Conservation (phyloP, 148 eudicot species). For the Hydrangea macrophylla region DNA sequence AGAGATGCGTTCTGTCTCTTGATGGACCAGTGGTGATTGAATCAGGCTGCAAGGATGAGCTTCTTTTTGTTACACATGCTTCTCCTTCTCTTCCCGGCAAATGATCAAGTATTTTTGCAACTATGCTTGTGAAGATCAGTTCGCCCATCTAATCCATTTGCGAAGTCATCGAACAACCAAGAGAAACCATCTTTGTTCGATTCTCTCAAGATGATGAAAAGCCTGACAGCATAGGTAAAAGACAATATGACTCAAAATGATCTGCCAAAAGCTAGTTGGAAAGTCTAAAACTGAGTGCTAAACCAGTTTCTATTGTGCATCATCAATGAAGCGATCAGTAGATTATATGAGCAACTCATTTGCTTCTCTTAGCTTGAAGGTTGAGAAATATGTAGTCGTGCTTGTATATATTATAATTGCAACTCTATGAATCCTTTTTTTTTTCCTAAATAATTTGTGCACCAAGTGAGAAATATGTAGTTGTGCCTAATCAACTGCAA, state of each 20-base stretch:
- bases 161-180: conserved; percentile 55
- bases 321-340: too few relatives aligned
- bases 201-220: conserved; percentile 70
- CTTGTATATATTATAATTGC: too few relatives aligned
- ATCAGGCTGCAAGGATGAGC: conserved; percentile 76
- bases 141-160: conserved; percentile 75
- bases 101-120: conserved; percentile 68
- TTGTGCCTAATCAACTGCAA: too few relatives aligned
- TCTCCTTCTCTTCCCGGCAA: conserved; percentile 71
- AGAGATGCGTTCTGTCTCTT: conserved; percentile 77
- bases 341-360: too few relatives aligned
- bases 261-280: too few relatives aligned
- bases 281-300: too few relatives aligned
- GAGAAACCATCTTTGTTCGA: conserved; percentile 66
- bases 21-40: conserved; percentile 95
- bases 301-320: too few relatives aligned
- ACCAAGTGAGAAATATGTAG: too few relatives aligned
- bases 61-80: conserved; percentile 81
- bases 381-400: too few relatives aligned
- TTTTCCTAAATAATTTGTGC: too few relatives aligned
- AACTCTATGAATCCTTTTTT: too few relatives aligned
- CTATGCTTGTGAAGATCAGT: background rate
- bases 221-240: conserved; percentile 24
- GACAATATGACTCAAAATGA: background rate
- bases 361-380: too few relatives aligned